phyloP scores from a whole-genome alignment of 1,139 yeast species.

The Magnusiomyces fungicola region DNA sequence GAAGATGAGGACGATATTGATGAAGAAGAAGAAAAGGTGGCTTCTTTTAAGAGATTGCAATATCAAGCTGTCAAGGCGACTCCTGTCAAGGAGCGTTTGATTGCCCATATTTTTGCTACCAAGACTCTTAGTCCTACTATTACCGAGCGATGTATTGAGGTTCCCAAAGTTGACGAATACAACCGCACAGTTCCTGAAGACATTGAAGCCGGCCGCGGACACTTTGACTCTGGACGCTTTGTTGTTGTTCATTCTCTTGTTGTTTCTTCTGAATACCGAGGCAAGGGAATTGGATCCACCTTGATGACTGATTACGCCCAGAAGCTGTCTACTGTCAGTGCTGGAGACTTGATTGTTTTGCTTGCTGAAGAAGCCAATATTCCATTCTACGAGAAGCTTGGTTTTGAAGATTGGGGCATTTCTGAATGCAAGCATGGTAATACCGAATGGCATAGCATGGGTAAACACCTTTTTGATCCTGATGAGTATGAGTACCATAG shows the following conservation, averaged over 20 bases:
- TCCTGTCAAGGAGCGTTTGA: conserved; percentile 50
- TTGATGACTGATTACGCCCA: conserved; percentile 85
- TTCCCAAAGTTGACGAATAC: conserved; percentile 39
- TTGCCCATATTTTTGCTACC: conserved; percentile 83
- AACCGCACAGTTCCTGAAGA: conserved; percentile 25
- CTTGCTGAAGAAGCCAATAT: conserved; percentile 63
- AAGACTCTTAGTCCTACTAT: conserved; percentile 44
- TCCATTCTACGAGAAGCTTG: conserved; percentile 73
- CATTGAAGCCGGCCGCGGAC: conserved; percentile 42
- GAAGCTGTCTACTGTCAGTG: conserved; percentile 77
- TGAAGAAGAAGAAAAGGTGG: not conserved
- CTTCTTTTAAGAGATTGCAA: not conserved
- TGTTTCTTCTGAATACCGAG: conserved; percentile 71
- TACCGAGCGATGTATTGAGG: conserved; percentile 59
- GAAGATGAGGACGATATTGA: conserved; percentile 30
- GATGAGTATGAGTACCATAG: conserved; percentile 40
- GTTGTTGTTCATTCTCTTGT: conserved; percentile 82
- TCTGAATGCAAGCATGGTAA: conserved; percentile 41
- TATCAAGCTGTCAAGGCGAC: conserved; percentile 35
- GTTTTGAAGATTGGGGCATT: conserved; percentile 60
- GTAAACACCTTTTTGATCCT: no score
- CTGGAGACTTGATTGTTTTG: conserved; percentile 70
- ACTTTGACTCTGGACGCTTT: conserved; percentile 62
- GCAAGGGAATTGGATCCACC: conserved; percentile 73
- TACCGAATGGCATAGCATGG: not conserved